A percentile compares a stretch with the other conserved stretches of the same genome.
These are phyloP conservation scores for Phytophthora pinifolia DNA, from an alignment of 352 stramenopile species.

Conservation along the genomic window DNA sequence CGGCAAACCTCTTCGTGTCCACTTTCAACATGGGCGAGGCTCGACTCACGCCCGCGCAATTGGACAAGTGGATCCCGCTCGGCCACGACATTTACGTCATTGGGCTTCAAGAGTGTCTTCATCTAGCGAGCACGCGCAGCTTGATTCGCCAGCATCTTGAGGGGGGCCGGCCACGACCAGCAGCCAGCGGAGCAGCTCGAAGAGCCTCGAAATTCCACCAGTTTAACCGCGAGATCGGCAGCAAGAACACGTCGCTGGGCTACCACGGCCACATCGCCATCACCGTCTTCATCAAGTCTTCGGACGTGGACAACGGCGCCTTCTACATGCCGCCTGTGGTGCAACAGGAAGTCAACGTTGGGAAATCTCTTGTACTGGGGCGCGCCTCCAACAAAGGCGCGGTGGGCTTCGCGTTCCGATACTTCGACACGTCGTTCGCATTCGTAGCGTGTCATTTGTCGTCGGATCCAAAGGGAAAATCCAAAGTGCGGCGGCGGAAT, in stretches of 20 bases:
- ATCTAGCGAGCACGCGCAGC: slow-evolving; percentile 61
- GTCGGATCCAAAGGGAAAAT: slow-evolving; percentile 84
- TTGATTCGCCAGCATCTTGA: slow-evolving; percentile 69
- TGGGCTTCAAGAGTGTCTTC: slow-evolving; percentile 87
- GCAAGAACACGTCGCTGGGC: slow-evolving; percentile 74
- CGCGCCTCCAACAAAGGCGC: slow-evolving; percentile 90
- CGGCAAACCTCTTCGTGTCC: slow-evolving; percentile 72
- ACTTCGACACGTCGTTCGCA: slow-evolving; percentile 85
- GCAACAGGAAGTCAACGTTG: slow-evolving; percentile 72
- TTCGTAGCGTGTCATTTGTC: slow-evolving; percentile 89
- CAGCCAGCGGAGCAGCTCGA: slow-evolving; percentile 19
- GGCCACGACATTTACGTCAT: slow-evolving; percentile 88
- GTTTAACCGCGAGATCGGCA: slow-evolving; percentile 81
- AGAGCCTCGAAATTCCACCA: slow-evolving; percentile 42
- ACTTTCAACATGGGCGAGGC: slow-evolving; percentile 88
- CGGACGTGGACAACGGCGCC: slow-evolving; percentile 65
- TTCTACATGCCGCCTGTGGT: slow-evolving; percentile 83
- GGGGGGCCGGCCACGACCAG: slow-evolving; percentile 31
- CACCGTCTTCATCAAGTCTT: slow-evolving; percentile 72
- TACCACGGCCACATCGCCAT: slow-evolving; percentile 90
- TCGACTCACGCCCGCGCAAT: slow-evolving; percentile 43
- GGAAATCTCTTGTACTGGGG: slow-evolving; percentile 74
- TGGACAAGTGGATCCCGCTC: slow-evolving; percentile 80
- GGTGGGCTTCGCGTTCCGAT: slow-evolving; percentile 87
- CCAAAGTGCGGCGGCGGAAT: slow-evolving; percentile 77